phyloP scores from a whole-genome alignment of 179 eudicot species.

The Spinacia oleracea region DNA sequence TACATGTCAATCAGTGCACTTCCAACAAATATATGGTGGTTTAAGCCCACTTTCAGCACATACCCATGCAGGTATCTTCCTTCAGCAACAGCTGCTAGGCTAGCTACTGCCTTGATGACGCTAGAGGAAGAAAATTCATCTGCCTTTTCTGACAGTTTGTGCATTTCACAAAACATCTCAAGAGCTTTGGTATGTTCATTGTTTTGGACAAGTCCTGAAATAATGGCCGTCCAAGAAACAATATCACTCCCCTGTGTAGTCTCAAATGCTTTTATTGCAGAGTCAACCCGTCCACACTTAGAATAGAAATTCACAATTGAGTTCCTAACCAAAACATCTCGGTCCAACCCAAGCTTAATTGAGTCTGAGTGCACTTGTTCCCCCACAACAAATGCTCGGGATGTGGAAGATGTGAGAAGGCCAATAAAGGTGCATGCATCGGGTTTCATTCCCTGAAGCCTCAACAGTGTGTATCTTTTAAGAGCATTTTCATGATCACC shows the following conservation, averaged over 20 bases:
- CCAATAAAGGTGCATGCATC: constrained; percentile 41
- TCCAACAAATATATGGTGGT: constrained; percentile 36
- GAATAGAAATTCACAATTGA: constrained; percentile 46
- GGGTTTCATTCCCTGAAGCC: constrained; percentile 35
- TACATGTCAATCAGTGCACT: constrained; percentile 57
- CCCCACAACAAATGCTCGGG: constrained; percentile 35
- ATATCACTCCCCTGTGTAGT: constrained; percentile 28
- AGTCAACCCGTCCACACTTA: constrained; percentile 36
- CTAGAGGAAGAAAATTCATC: constrained; percentile 47
- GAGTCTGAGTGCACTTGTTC: constrained; percentile 38
- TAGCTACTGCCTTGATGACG: constrained; percentile 44
- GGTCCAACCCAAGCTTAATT: constrained; percentile 35
- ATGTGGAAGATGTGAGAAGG: constrained; percentile 38
- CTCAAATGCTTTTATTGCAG: constrained; percentile 34
- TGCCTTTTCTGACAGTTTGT: constrained; percentile 31
- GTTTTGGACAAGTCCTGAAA: constrained; percentile 45
- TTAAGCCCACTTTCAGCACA: constrained; percentile 35
- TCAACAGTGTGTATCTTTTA: constrained; percentile 29
- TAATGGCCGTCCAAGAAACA: constrained; percentile 42
- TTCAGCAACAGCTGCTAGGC: constrained; percentile 27
- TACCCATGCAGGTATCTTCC: constrained; percentile 42
- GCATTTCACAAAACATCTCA: constrained; percentile 38
- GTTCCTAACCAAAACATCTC: constrained; percentile 36
- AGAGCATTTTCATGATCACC: constrained; percentile 38
- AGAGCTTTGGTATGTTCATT: constrained; percentile 36